These are phyloP conservation scores for Fomitiporia mediterranea DNA, from an alignment of 1,284 basidiomycete species.

Conservation along the genomic window DNA sequence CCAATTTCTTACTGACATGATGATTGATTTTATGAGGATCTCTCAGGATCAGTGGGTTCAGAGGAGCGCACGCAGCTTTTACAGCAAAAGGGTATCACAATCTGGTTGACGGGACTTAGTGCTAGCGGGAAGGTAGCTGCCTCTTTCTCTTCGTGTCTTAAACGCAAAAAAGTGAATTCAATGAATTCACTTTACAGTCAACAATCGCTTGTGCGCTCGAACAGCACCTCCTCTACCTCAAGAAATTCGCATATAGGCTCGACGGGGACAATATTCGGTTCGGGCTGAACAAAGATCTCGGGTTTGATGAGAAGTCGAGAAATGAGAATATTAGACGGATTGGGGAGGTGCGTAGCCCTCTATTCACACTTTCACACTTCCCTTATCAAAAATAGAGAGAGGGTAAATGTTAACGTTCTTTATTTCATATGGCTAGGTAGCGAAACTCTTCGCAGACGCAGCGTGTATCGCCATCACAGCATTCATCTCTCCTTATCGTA, in stretches of 20 bases:
- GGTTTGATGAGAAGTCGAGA: conserved; percentile 92
- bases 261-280: conserved; percentile 98
- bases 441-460: conserved; percentile 90
- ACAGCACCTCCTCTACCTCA: conserved; percentile 87
- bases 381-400: too few species aligned
- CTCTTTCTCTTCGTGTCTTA: not conserved
- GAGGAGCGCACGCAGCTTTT: conserved; percentile 67
- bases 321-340: conserved; percentile 98
- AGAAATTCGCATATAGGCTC: conserved; percentile 85
- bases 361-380: not conserved
- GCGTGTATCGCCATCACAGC: conserved; percentile 87
- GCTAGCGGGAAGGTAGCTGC: conserved; percentile 85
- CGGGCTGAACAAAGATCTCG: conserved; percentile 97
- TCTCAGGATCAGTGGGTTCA: conserved; percentile 66
- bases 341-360: conserved; percentile 66
- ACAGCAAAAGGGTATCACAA: conserved; percentile 79
- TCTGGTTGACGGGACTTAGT: conserved; percentile 95
- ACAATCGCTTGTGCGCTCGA: conserved; percentile 97
- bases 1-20: too few species aligned
- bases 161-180: not conserved
- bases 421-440: conserved; percentile 61
- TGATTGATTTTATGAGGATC: too few species aligned
- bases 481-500: conserved; percentile 97
- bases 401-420: not conserved
- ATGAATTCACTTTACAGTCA: conserved; percentile 51